phyloP scores from a whole-genome alignment of 2,329 filamentous ascomycete species.

The Xylariaceae sp. region DNA sequence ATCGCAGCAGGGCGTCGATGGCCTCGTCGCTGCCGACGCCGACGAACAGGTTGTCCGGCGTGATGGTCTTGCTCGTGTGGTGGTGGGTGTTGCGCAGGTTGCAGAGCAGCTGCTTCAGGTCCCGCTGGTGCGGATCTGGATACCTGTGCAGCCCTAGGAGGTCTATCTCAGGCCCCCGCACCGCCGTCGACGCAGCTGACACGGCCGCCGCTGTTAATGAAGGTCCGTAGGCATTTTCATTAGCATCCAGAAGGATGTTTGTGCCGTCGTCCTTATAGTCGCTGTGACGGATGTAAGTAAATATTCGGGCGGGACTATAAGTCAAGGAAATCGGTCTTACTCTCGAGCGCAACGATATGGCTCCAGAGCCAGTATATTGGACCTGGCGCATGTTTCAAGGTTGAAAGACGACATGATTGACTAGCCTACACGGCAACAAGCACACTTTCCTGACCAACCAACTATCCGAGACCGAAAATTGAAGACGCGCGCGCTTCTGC shows the following conservation, averaged over 20 bases:
- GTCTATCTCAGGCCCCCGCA: constrained; percentile 64
- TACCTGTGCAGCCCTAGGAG: constrained; percentile 87
- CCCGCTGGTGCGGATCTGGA: constrained; percentile 90
- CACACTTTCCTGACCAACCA: constrained; percentile 4
- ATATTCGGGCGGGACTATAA: background rate
- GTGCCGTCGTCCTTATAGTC: constrained; percentile 99
- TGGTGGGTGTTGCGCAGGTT: constrained; percentile 81
- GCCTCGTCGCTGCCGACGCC: constrained; percentile 96
- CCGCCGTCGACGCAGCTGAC: constrained; percentile 43
- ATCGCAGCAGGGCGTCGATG: constrained; percentile 90
- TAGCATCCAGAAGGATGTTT: constrained; percentile 94
- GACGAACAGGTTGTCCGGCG: constrained; percentile 85
- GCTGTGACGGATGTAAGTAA: constrained; percentile 52
- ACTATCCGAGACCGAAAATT: background rate
- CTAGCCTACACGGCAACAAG: background rate
- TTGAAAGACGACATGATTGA: constrained; percentile 66
- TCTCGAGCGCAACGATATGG: constrained; percentile 83
- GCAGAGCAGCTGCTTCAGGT: constrained; percentile 86
- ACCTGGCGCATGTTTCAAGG: constrained; percentile 71
- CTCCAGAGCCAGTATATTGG: constrained; percentile 75
- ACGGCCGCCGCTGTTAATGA: constrained; percentile 62
- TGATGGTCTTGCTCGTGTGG: constrained; percentile 74
- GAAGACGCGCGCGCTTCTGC: background rate
- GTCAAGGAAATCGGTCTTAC: constrained; percentile 51
- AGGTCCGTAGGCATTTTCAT: constrained; percentile 95